phyloP scores from a whole-genome alignment of 2,329 filamentous ascomycete species.

The Colletotrichum tabaci region DNA sequence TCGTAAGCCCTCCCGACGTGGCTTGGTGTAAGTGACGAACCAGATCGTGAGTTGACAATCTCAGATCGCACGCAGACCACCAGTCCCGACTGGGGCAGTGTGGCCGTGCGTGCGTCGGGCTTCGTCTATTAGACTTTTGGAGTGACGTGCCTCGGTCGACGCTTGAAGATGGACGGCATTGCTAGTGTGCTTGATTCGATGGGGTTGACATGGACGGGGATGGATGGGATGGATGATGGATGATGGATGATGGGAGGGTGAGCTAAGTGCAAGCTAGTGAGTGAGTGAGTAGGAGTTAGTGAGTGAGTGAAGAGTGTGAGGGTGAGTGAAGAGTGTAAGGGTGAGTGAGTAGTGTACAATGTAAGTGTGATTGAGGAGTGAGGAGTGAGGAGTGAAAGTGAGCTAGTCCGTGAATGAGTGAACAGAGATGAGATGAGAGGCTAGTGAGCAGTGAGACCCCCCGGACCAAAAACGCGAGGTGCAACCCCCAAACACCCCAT shows the following conservation, averaged over 20 bases:
- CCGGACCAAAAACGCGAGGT: constrained; percentile 6
- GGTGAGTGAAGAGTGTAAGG: not conserved
- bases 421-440: not conserved
- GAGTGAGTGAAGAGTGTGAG: not conserved
- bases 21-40: not conserved
- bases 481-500: constrained; percentile 11
- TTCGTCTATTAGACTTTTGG: constrained; percentile 14
- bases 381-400: constrained; percentile 5
- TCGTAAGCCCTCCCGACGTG: too few relatives aligned
- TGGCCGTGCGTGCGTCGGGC: constrained; percentile 11
- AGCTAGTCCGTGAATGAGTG: not conserved
- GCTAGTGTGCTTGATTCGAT: not conserved
- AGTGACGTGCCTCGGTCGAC: constrained; percentile 23
- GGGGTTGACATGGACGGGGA: not conserved
- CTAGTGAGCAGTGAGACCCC: not conserved
- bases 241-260: too few relatives aligned
- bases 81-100: not conserved
- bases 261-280: not conserved
- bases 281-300: not conserved
- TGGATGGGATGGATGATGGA: not conserved
- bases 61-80: constrained; percentile 27
- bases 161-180: not conserved
- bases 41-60: constrained; percentile 18
- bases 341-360: too few relatives aligned
- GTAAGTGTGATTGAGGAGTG: too few relatives aligned